phyloP scores from a whole-genome alignment of 1,284 basidiomycete genomes.

The Moesziomyces antarcticus region DNA sequence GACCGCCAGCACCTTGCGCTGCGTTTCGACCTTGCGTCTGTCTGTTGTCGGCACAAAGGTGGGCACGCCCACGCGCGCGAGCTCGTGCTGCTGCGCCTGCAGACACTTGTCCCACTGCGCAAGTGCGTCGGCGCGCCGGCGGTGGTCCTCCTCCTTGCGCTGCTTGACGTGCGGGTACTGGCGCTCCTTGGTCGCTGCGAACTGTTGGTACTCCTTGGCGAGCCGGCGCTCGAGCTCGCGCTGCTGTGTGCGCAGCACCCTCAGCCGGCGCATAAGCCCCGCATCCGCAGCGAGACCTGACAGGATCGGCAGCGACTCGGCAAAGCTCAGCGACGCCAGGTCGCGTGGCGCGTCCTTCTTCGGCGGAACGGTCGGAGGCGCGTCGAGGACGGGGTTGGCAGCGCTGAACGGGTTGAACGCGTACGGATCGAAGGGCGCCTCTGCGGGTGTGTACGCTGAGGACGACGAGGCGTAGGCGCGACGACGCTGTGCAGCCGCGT shows the following conservation, averaged over 20 bases:
- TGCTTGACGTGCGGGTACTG: constrained; percentile 25
- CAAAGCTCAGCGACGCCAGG: constrained; percentile 23
- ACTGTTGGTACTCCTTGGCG: constrained; percentile 17
- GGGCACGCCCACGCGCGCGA: constrained; percentile 18
- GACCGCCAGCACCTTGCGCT: constrained; percentile 26
- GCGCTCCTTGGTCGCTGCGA: constrained; percentile 18
- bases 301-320: constrained; percentile 33
- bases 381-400: constrained; percentile 8
- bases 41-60: constrained; percentile 9
- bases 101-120: constrained; percentile 26
- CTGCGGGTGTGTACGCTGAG: background rate
- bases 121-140: constrained; percentile 8
- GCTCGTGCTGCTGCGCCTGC: constrained; percentile 16
- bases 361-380: constrained; percentile 5
- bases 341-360: constrained; percentile 6
- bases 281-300: constrained; percentile 21
- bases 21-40: constrained; percentile 14
- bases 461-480: constrained; percentile 12
- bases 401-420: constrained; percentile 31
- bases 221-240: constrained; percentile 30
- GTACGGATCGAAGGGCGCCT: constrained; percentile 32
- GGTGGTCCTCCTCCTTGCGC: constrained; percentile 17
- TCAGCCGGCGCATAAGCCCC: constrained; percentile 15
- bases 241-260: constrained; percentile 12
- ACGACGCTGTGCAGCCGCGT: constrained; percentile 7